Evolutionary conservation across 202 grass and related monocot genomes (phyloP).

Genomic region (Brachypodium distachyon): DNA sequence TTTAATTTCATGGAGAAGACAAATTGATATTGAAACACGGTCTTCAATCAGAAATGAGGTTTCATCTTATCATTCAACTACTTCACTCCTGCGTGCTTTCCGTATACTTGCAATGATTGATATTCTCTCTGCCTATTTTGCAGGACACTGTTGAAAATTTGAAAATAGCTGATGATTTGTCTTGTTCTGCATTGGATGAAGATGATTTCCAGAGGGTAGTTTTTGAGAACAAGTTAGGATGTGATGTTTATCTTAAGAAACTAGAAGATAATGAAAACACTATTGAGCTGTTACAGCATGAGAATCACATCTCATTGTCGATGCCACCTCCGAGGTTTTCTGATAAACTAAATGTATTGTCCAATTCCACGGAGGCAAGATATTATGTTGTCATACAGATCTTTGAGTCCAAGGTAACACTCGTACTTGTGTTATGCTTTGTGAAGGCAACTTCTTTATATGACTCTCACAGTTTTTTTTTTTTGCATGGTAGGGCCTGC

Average conservation of each 20-base stretch:
- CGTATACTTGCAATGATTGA: not conserved
- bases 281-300: constrained; percentile 60
- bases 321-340: constrained; percentile 90
- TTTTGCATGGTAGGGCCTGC: constrained; percentile 55
- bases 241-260: constrained; percentile 88
- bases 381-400: constrained; percentile 97
- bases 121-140: constrained; percentile 16
- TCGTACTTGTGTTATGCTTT: not conserved
- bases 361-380: constrained; percentile 66
- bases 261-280: constrained; percentile 40
- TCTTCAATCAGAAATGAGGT: constrained; percentile 72
- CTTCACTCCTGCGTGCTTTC: not conserved
- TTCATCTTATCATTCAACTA: constrained; percentile 12
- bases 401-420: constrained; percentile 77
- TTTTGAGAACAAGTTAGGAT: constrained; percentile 91
- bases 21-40: constrained; percentile 66
- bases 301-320: constrained; percentile 54
- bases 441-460: constrained; percentile 11
- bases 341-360: constrained; percentile 76
- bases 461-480: constrained; percentile 14
- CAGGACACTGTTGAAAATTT: constrained; percentile 50
- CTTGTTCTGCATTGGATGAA: constrained; percentile 83
- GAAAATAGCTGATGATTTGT: constrained; percentile 34
- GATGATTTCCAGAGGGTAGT: constrained; percentile 87
- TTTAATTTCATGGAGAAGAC: constrained; percentile 83